These are phyloP conservation scores for Stenocarpella maydis DNA, from an alignment of 2,329 filamentous ascomycete species.

Conservation along the genomic window DNA sequence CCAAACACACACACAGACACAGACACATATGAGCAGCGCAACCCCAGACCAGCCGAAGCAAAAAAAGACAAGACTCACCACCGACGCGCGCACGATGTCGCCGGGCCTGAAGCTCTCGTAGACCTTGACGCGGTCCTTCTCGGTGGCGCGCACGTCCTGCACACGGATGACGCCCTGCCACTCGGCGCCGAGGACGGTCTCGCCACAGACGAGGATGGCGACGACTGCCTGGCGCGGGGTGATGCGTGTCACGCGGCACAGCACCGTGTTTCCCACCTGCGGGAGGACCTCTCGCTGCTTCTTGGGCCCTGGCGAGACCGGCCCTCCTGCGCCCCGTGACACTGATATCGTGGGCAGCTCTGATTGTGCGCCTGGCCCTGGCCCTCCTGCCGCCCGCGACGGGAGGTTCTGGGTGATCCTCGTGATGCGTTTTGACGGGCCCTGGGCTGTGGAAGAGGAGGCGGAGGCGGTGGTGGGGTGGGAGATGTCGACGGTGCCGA, in stretches of 20 bases:
- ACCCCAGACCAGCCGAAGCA: too few species aligned
- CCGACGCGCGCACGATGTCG: conserved; percentile 86
- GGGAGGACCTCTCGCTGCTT: conserved; percentile 78
- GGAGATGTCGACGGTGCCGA: conserved; percentile 72
- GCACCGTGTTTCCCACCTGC: conserved; percentile 79
- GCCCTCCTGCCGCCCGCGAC: conserved; percentile 41
- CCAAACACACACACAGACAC: background rate
- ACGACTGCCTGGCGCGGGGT: conserved; percentile 86
- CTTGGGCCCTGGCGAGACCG: conserved; percentile 32
- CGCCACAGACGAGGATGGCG: conserved; percentile 83
- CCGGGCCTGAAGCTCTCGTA: conserved; percentile 92
- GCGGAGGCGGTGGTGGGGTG: conserved; percentile 49
- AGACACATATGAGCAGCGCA: too few species aligned
- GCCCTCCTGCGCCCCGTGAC: conserved; percentile 44
- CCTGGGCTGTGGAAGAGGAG: conserved; percentile 37
- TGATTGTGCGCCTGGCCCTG: too few species aligned
- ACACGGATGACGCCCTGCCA: conserved; percentile 86
- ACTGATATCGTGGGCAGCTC: conserved; percentile 65
- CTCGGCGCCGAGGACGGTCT: conserved; percentile 76
- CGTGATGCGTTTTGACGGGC: conserved; percentile 66
- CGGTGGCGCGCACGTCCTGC: conserved; percentile 92
- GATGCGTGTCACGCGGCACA: conserved; percentile 86
- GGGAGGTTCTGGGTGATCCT: conserved; percentile 53
- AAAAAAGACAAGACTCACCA: conserved; percentile 61
- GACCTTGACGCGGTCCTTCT: conserved; percentile 94